Conservation (phyloP, 805 yeast genomes). For the Starmerella bombicola region DNA sequence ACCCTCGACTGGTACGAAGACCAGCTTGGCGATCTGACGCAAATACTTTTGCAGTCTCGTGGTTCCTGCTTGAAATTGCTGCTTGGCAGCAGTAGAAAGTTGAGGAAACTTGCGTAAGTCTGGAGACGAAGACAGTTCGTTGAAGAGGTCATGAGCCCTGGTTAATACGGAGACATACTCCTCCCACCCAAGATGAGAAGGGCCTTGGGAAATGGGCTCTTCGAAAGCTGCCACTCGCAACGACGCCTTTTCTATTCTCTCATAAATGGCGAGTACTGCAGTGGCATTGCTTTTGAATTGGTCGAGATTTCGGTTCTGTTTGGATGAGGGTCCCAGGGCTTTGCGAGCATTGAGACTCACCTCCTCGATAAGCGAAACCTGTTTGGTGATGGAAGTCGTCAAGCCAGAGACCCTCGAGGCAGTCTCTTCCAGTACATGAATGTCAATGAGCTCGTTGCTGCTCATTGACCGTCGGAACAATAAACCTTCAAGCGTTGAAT, state of each 20-base stretch:
- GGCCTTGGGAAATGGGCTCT: constrained; percentile 16
- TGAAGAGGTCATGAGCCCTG: constrained; percentile 4
- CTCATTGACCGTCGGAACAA: too few species aligned
- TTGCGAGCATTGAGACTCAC: constrained; percentile 45
- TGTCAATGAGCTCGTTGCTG: constrained; percentile 34
- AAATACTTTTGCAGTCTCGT: constrained; percentile 7
- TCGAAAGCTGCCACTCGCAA: constrained; percentile 23
- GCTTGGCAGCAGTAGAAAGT: constrained; percentile 15
- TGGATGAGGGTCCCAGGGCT: constrained; percentile 59
- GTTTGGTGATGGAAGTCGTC: constrained; percentile 42
- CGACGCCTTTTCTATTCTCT: constrained; percentile 32
- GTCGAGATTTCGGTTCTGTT: constrained; percentile 41
- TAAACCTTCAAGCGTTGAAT: too few species aligned
- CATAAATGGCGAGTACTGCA: constrained; percentile 23
- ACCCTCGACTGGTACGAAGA: constrained; percentile 37
- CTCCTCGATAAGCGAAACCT: constrained; percentile 42
- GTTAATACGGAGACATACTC: constrained; percentile 8
- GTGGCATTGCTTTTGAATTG: constrained; percentile 19
- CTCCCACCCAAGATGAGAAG: constrained; percentile 16
- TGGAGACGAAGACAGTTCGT: constrained; percentile 15
- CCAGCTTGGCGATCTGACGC: constrained; percentile 32
- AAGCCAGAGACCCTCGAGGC: constrained; percentile 46
- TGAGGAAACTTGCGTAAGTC: constrained; percentile 21
- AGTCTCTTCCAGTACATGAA: constrained; percentile 67
- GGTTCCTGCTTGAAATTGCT: constrained; percentile 10